A percentile compares a stretch with the other conserved stretches of the same genome.
Evolutionary conservation across 202 grass and related monocot species (phyloP).

Genomic region (Zizania palustris): DNA sequence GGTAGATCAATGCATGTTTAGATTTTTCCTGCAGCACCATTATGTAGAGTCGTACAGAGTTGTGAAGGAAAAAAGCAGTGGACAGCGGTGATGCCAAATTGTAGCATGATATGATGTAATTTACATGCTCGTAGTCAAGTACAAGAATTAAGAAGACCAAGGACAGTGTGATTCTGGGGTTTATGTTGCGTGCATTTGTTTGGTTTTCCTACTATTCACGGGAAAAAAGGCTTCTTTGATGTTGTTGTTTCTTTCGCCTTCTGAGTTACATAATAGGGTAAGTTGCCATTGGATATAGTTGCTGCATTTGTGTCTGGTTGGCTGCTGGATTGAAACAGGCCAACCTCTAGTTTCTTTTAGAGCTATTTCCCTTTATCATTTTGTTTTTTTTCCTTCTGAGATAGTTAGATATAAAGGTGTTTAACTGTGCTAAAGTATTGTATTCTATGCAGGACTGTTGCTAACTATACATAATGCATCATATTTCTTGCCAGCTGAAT

Average conservation of each 20-base stretch:
- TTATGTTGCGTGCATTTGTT: neutral
- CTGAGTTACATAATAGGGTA: neutral
- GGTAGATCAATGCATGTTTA: neutral
- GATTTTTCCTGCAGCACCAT: neutral
- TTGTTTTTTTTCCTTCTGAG: neutral
- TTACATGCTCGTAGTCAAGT: neutral
- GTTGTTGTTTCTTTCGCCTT: neutral
- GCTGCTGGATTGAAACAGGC: neutral
- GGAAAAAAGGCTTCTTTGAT: conserved; percentile 5
- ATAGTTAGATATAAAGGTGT: neutral
- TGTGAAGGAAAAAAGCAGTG: neutral
- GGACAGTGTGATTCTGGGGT: neutral
- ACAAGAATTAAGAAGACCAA: neutral
- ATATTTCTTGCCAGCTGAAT: neutral
- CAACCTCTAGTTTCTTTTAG: neutral
- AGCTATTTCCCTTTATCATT: neutral
- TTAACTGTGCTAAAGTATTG: neutral
- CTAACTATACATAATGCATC: neutral
- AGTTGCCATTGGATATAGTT: neutral
- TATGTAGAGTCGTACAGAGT: neutral
- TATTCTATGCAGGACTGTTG: neutral
- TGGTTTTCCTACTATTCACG: neutral
- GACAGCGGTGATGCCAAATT: neutral
- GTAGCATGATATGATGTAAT: neutral
- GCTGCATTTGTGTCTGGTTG: conserved; percentile 3